Evolutionary conservation across 768 basidiomycete species (phyloP).

Genomic region (Termitomyces sp.): DNA sequence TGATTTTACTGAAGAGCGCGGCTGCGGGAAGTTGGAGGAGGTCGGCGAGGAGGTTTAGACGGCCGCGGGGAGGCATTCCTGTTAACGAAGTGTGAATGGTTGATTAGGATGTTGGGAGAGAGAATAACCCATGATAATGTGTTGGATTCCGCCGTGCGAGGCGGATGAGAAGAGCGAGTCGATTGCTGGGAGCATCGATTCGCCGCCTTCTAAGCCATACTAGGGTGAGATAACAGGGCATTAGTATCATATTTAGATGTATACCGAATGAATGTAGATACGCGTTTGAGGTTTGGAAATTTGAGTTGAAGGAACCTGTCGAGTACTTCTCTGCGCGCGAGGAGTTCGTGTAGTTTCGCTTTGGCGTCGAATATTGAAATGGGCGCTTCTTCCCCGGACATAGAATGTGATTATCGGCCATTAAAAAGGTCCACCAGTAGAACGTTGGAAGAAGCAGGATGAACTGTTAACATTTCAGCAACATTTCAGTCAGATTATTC

Average conservation of each 20-base stretch:
- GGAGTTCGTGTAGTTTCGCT: constrained; percentile 53
- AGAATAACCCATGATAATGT: constrained; percentile 53
- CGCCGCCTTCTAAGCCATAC: constrained; percentile 88
- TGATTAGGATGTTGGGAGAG: not conserved
- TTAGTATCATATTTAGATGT: not conserved
- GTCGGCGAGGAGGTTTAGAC: constrained; percentile 80
- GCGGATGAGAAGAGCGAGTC: constrained; percentile 71
- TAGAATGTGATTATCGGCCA: too few relatives aligned
- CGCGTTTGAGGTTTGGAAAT: constrained; percentile 82
- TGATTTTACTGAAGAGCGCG: constrained; percentile 83
- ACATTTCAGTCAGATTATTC: too few relatives aligned
- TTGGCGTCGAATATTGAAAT: constrained; percentile 23
- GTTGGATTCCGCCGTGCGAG: constrained; percentile 58
- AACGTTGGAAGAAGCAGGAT: too few relatives aligned
- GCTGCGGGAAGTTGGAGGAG: constrained; percentile 63
- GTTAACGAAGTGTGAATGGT: not conserved
- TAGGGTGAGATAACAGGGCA: constrained; percentile 23
- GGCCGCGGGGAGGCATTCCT: constrained; percentile 86
- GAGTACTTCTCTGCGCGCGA: constrained; percentile 74
- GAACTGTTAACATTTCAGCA: too few relatives aligned
- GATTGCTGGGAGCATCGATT: constrained; percentile 89
- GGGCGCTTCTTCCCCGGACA: constrained; percentile 20
- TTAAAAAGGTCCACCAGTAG: too few relatives aligned
- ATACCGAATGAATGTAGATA: constrained; percentile 16
- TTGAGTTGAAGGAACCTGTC: constrained; percentile 84